Evolutionary conservation across 1,284 basidiomycete genomes (phyloP).

Genomic region (Singerocomus inundabilis): DNA sequence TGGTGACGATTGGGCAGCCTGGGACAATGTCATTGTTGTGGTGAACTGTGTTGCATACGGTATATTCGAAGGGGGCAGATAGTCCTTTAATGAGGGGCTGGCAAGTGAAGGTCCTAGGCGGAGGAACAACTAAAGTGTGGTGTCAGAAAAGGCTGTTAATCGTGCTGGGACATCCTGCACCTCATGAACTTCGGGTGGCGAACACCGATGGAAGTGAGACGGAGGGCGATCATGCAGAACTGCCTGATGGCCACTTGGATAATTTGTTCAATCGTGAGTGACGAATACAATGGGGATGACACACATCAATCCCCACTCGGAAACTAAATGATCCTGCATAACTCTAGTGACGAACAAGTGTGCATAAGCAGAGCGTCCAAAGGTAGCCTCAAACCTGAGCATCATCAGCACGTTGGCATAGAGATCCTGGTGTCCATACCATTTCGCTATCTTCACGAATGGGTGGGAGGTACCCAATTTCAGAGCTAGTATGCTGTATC

Average conservation of each 20-base stretch:
- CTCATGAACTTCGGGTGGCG: constrained; percentile 70
- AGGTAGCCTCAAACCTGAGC: constrained; percentile 75
- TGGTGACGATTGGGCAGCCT: constrained; percentile 21
- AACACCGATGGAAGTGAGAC: constrained; percentile 70
- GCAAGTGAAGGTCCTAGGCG: constrained; percentile 44
- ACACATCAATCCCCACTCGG: constrained; percentile 78
- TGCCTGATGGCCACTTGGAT: constrained; percentile 66
- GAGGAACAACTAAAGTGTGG: constrained; percentile 49
- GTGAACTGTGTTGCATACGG: constrained; percentile 72
- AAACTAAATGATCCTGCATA: constrained; percentile 71
- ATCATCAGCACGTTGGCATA: constrained; percentile 1
- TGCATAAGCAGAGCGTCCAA: constrained; percentile 79
- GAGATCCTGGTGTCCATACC: constrained; percentile 42
- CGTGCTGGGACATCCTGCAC: constrained; percentile 39
- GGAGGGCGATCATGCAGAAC: constrained; percentile 91
- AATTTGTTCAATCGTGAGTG: constrained; percentile 9
- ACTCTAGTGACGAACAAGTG: constrained; percentile 95
- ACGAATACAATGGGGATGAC: constrained; percentile 31
- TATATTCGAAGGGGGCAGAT: constrained; percentile 41
- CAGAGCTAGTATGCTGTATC: constrained; percentile 89
- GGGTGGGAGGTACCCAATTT: constrained; percentile 67
- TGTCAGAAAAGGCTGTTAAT: constrained; percentile 22
- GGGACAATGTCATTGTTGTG: constrained; percentile 16
- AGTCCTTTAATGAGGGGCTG: constrained; percentile 33
- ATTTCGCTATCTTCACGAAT: constrained; percentile 73